Evolutionary conservation across 441 rosid genomes (phyloP).

Genomic region (Breynia disticha): DNA sequence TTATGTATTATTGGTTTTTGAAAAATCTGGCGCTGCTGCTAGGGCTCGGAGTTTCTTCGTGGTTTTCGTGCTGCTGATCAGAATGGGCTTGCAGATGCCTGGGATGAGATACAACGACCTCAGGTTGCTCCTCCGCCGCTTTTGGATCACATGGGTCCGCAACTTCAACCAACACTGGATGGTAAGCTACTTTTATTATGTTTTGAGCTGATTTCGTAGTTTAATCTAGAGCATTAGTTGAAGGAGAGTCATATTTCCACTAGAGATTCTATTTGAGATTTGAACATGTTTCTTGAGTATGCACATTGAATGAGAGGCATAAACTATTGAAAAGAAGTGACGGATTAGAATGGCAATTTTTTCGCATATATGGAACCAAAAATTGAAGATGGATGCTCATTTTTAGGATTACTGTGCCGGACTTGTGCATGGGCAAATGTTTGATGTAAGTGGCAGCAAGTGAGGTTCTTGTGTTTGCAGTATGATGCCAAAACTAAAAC

Average conservation of each 20-base stretch:
- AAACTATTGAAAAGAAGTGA: too few species aligned
- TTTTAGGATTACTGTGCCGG: neutral
- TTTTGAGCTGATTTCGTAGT: neutral
- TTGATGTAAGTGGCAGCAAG: neutral
- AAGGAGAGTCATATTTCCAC: too few species aligned
- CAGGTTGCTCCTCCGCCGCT: slow-evolving; percentile 11
- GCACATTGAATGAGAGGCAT: too few species aligned
- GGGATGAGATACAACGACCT: slow-evolving; percentile 68
- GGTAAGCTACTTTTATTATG: slow-evolving; percentile 26
- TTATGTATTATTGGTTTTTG: neutral
- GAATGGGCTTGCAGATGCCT: slow-evolving; percentile 58
- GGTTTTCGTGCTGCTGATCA: slow-evolving; percentile 58
- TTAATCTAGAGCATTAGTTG: neutral
- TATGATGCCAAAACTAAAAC: too few species aligned
- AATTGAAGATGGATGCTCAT: neutral
- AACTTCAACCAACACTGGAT: slow-evolving; percentile 48
- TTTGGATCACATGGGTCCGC: slow-evolving; percentile 28
- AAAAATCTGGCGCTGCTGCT: slow-evolving; percentile 8
- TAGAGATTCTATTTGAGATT: too few species aligned
- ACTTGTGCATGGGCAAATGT: neutral
- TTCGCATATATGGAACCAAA: neutral
- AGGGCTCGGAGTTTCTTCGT: slow-evolving; percentile 72
- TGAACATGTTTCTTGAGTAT: too few species aligned
- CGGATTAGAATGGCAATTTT: neutral
- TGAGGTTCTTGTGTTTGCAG: neutral